These are phyloP conservation scores for Poronia punctata DNA, from an alignment of 495 filamentous ascomycete species.

Conservation along the genomic window DNA sequence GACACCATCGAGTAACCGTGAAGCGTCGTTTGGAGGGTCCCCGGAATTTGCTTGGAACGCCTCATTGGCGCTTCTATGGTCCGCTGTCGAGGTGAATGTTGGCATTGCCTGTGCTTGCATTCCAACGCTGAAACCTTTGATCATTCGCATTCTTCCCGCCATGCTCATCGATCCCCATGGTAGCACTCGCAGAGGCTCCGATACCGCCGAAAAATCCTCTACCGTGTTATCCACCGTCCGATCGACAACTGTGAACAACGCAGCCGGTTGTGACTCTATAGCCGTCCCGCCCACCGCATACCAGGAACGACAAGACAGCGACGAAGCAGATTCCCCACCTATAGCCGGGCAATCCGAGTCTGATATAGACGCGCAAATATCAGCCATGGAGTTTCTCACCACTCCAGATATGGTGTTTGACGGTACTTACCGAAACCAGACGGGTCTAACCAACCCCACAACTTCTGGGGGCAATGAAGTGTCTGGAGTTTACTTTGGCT, in stretches of 20 bases:
- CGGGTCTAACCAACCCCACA: neutral
- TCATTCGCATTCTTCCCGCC: slow-evolving; percentile 65
- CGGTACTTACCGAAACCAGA: slow-evolving; percentile 2
- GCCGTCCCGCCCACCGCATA: slow-evolving; percentile 1
- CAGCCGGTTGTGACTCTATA: slow-evolving; percentile 7
- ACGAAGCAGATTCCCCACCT: slow-evolving; percentile 19
- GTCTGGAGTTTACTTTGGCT: slow-evolving; percentile 57
- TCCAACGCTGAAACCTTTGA: slow-evolving; percentile 80
- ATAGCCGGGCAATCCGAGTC: slow-evolving; percentile 9
- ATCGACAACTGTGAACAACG: too few relatives aligned
- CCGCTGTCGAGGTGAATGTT: slow-evolving; percentile 80
- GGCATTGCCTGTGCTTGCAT: slow-evolving; percentile 85
- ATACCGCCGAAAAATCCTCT: slow-evolving; percentile 5
- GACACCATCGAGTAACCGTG: slow-evolving; percentile 17
- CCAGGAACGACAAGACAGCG: too few relatives aligned
- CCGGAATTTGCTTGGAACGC: slow-evolving; percentile 59
- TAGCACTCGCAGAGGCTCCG: slow-evolving; percentile 17
- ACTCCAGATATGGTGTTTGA: slow-evolving; percentile 38
- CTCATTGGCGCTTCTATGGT: slow-evolving; percentile 86
- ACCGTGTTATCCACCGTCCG: slow-evolving; percentile 16
- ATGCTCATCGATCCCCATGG: slow-evolving; percentile 50
- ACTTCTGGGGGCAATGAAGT: slow-evolving; percentile 1
- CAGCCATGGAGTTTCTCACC: slow-evolving; percentile 53
- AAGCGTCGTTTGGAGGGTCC: slow-evolving; percentile 28
- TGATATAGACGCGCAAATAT: slow-evolving; percentile 34